Conservation (phyloP, 139 green algal species). For the Chlamydomonas sphaeroides region DNA sequence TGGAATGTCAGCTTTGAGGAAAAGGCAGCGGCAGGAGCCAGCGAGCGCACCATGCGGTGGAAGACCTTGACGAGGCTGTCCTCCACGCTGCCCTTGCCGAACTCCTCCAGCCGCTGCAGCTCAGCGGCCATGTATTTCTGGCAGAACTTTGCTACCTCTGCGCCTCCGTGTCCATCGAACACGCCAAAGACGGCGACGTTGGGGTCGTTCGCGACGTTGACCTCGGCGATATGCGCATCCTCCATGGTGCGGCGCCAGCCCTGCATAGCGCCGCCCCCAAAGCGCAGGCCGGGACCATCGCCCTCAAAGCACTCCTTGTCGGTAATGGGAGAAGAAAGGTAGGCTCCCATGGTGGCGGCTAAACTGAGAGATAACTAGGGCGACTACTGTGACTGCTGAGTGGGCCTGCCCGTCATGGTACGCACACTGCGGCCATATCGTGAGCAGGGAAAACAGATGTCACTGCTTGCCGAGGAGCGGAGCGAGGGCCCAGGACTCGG, state of each 20-base stretch:
- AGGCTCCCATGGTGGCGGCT: conserved; percentile 73
- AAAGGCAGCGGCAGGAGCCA: not conserved
- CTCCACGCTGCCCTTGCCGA: conserved; percentile 66
- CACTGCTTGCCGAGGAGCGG: too few relatives aligned
- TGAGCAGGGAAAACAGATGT: too few relatives aligned
- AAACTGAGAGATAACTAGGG: conserved; percentile 13
- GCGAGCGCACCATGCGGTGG: conserved; percentile 73
- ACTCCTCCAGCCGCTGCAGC: conserved; percentile 69
- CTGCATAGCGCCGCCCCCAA: conserved; percentile 85
- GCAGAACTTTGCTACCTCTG: conserved; percentile 91
- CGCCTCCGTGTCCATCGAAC: conserved; percentile 89
- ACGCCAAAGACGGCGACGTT: conserved; percentile 81
- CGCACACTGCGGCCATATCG: too few relatives aligned
- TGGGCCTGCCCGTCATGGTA: too few relatives aligned
- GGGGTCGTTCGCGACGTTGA: conserved; percentile 42
- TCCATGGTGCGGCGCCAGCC: conserved; percentile 86
- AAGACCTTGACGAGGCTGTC: conserved; percentile 77
- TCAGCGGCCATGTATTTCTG: conserved; percentile 80
- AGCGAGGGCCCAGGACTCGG: too few relatives aligned
- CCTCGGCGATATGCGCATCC: conserved; percentile 78
- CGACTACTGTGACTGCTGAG: not conserved
- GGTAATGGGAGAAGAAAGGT: conserved; percentile 76
- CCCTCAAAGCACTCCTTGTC: conserved; percentile 79
- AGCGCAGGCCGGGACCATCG: conserved; percentile 57
- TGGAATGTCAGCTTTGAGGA: not conserved